Conservation (phyloP, 1,284 basidiomycete species). For the Ceratobasidium sp. region DNA sequence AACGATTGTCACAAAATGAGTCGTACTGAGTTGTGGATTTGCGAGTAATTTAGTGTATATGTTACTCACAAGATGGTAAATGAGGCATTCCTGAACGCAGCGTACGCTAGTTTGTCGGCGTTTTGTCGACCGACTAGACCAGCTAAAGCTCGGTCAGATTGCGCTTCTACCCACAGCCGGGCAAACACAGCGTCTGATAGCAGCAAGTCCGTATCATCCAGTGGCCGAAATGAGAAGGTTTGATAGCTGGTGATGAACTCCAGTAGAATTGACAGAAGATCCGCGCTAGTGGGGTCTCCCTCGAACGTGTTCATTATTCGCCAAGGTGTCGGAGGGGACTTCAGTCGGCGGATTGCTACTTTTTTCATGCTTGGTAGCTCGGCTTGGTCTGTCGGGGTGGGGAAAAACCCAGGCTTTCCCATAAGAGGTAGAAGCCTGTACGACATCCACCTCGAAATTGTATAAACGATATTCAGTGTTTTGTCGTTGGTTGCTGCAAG, state of each 20-base stretch:
- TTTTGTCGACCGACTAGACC: not conserved
- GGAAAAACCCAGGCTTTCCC: not conserved
- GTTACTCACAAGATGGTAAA: not conserved
- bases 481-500: not conserved
- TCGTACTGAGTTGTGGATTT: not conserved
- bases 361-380: not conserved
- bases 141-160: not conserved
- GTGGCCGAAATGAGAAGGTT: not conserved
- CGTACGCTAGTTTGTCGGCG: not conserved
- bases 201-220: not conserved
- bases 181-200: not conserved
- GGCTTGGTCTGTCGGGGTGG: not conserved
- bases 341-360: not conserved
- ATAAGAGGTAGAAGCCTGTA: not conserved
- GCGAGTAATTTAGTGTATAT: not conserved
- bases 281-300: not conserved
- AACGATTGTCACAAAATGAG: not conserved
- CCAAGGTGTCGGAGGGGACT: not conserved
- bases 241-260: not conserved
- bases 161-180: not conserved
- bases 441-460: not conserved
- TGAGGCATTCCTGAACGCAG: constrained; percentile 1
- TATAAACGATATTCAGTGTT: not conserved
- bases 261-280: not conserved
- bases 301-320: not conserved